phyloP scores from a whole-genome alignment of 139 green algal genomes.

The Chlorella sp. region DNA sequence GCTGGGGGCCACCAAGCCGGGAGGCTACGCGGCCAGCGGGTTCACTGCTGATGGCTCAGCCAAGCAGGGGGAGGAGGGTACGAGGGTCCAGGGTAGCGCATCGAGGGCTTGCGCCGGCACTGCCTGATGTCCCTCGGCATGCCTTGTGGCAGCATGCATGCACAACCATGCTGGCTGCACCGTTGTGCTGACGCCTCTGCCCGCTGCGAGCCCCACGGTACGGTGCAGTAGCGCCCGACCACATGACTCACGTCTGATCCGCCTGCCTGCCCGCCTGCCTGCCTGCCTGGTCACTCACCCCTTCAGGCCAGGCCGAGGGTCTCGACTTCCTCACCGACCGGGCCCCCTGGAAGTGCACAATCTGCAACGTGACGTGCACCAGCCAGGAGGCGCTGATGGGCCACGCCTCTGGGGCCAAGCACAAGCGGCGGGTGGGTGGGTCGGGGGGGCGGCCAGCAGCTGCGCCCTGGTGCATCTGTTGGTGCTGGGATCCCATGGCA shows the following conservation, averaged over 20 bases:
- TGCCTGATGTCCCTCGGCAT: neutral
- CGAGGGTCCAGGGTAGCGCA: neutral
- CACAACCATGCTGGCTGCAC: neutral
- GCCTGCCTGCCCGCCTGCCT: neutral
- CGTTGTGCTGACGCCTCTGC: neutral
- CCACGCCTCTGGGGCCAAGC: slow-evolving; percentile 88
- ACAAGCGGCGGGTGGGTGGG: slow-evolving; percentile 65
- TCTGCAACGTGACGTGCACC: slow-evolving; percentile 92
- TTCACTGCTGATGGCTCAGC: slow-evolving; percentile 41
- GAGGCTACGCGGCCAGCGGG: slow-evolving; percentile 79
- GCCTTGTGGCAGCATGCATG: neutral
- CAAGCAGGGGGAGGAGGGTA: slow-evolving; percentile 15
- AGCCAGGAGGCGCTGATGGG: slow-evolving; percentile 83
- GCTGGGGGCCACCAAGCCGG: slow-evolving; percentile 88
- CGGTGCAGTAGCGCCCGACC: no score
- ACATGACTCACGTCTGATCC: neutral
- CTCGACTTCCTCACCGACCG: slow-evolving; percentile 73
- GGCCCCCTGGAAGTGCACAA: slow-evolving; percentile 82
- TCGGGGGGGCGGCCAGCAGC: neutral
- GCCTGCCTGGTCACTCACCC: neutral
- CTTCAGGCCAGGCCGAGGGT: slow-evolving; percentile 52
- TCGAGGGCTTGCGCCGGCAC: no score
- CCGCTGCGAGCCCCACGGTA: no score
- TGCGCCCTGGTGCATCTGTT: neutral
- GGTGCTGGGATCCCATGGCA: neutral